A percentile compares a stretch with the other conserved stretches of the same genome.
These are phyloP conservation scores for Arabidopsis suecica DNA, from an alignment of 345 rosid genomes.

Conservation along the genomic window DNA sequence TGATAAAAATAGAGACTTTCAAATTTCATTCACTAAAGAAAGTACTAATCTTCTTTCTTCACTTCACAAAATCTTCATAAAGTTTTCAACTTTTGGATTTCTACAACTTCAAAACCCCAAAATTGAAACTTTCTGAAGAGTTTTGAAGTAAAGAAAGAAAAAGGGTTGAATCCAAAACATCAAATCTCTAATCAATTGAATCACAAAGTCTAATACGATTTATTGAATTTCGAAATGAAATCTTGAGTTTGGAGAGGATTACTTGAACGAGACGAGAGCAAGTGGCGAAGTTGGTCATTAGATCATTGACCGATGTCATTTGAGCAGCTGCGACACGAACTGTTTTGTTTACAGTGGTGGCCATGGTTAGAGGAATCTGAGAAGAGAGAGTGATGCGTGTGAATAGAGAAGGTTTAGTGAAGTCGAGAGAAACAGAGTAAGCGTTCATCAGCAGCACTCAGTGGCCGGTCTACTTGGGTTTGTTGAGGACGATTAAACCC, in stretches of 20 bases:
- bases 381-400: constrained; percentile 28
- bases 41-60: neutral
- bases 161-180: neutral
- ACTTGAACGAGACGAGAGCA: constrained; percentile 93
- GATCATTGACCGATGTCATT: constrained; percentile 91
- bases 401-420: constrained; percentile 17
- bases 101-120: neutral
- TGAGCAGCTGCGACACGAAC: constrained; percentile 95
- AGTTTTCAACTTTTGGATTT: neutral
- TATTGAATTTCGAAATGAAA: neutral
- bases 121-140: neutral
- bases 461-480: neutral
- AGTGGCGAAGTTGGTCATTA: constrained; percentile 78
- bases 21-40: neutral
- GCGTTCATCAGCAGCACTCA: constrained; percentile 20
- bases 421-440: constrained; percentile 17
- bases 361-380: constrained; percentile 32
- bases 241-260: neutral
- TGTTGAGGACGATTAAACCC: no score
- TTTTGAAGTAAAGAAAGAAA: neutral
- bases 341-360: constrained; percentile 60
- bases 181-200: neutral
- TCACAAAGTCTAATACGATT: neutral
- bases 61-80: neutral
- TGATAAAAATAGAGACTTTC: neutral